These are phyloP conservation scores for Limnanthes douglasii DNA, from an alignment of 345 rosid species.

Conservation along the genomic window DNA sequence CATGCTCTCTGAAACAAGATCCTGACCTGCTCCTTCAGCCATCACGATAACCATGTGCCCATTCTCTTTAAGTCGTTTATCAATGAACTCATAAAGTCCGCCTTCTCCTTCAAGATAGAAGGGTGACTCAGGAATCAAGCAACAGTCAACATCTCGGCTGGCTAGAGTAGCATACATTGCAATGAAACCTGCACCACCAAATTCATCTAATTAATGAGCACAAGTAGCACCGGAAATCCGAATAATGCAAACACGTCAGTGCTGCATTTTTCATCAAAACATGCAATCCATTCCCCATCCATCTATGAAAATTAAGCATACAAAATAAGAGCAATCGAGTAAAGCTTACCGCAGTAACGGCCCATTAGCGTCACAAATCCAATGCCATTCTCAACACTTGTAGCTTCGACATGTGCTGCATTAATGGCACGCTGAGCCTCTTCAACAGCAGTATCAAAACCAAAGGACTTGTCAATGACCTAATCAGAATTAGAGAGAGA, in stretches of 20 bases:
- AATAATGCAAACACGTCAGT: neutral
- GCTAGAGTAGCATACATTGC: constrained; percentile 80
- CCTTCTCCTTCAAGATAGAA: constrained; percentile 84
- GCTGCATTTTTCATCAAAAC: neutral
- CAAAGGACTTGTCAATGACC: constrained; percentile 92
- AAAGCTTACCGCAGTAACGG: constrained; percentile 57
- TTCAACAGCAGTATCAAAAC: constrained; percentile 89
- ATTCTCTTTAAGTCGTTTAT: constrained; percentile 46
- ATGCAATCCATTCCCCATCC: constrained; percentile 2
- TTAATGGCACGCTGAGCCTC: constrained; percentile 94
- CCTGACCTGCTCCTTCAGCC: constrained; percentile 92
- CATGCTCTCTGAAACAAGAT: constrained; percentile 42
- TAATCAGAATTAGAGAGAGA: constrained; percentile 20
- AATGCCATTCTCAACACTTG: constrained; percentile 58
- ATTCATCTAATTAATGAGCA: constrained; percentile 2
- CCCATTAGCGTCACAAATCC: constrained; percentile 95
- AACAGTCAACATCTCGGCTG: constrained; percentile 84
- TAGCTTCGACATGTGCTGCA: constrained; percentile 89
- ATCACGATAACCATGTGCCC: constrained; percentile 85
- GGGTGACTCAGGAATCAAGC: constrained; percentile 91
- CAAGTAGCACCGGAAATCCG: neutral
- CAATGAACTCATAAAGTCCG: constrained; percentile 58
- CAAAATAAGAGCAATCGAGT: too few species aligned
- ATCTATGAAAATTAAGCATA: neutral
- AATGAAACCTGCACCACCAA: constrained; percentile 36